Evolutionary conservation across 208 protist genomes (phyloP).

Genomic region (Lotmaria passim): DNA sequence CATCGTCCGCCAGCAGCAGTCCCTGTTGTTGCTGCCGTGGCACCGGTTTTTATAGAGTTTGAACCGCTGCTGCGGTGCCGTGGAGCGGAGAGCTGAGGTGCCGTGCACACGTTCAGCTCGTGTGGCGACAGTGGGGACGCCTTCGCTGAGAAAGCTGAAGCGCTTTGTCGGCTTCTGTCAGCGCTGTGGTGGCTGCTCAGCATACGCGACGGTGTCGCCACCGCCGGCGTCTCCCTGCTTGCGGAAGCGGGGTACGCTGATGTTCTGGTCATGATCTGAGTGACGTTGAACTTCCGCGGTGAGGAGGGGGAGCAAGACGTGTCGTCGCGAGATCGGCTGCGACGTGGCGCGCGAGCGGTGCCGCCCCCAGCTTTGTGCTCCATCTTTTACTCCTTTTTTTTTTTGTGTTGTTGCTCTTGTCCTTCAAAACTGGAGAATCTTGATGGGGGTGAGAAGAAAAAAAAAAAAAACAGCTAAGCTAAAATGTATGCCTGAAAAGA

Average conservation of each 20-base stretch:
- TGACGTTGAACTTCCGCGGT: constrained; percentile 2
- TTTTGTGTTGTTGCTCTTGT: no score
- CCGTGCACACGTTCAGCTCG: constrained; percentile 1
- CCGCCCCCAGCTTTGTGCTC: background rate
- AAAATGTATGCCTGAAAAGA: no score
- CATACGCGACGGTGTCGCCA: constrained; percentile 6
- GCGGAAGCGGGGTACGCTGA: constrained; percentile 6
- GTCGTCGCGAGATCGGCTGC: background rate
- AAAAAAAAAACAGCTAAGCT: no score
- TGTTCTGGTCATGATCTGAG: constrained; percentile 4
- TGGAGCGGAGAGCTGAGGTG: background rate
- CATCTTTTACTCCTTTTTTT: no score
- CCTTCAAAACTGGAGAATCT: no score
- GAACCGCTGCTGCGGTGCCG: background rate
- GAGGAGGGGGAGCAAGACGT: background rate
- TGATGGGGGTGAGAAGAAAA: no score
- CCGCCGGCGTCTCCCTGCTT: background rate
- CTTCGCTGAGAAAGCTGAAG: background rate
- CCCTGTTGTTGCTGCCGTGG: no score
- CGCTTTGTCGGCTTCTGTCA: background rate
- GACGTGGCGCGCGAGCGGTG: background rate
- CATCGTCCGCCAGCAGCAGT: background rate
- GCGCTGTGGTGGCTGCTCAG: background rate
- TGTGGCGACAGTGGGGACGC: constrained; percentile 5
- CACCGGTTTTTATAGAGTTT: background rate